Base-by-base conservation (phyloP, 2,329 filamentous ascomycete genomes). In the Penicillium sp. region DNA sequence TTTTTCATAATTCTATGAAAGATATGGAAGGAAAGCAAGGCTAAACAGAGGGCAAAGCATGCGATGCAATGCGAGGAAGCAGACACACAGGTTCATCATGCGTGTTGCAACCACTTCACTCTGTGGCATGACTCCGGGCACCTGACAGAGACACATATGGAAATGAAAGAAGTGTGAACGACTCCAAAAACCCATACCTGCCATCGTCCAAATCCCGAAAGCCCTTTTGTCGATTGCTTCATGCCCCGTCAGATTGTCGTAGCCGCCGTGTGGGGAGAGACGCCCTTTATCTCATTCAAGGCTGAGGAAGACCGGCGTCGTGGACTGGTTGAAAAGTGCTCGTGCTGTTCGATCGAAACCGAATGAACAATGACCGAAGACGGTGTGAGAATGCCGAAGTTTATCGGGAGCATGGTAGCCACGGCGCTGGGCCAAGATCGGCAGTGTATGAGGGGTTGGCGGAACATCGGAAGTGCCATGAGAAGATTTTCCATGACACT, bases 1-100 rank as follows among this genome's bases (percentile, higher is more conserved):
- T 60, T 18, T 56, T 50, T 63, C 62, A 61, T 66, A 53, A 61
- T 47, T 68, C 58, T 66, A 67, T 67, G 57, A 58, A 59, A 61
- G 56, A 52, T 60, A 60, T 54, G 53, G 56, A 60, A 57, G 49
- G 50, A 61, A 59, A 60, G 53, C 53, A 60, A 57, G 50, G 55
- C 58, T 57, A 57, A 55, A 56, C 63, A 67, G 62, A 66, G 50
- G 60, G 59, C 49, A 55, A 54, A 57, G 56, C 55, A 60, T 57
- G 45, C 56, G 51, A 56, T 56, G 54, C 54, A 55, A 58, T 57
- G 57, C 53, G 61, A 55, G 52, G 53, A 55, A 55, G 58, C 55
- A 57, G 44, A 47, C 57, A 56, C 57, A 50, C 65, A 56, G 54
- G 57, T 53, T 60, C 56, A 54, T 63, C 42, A 59, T 61, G 60